phyloP scores from a whole-genome alignment of 345 rosid species.

The Psidium guajava region DNA sequence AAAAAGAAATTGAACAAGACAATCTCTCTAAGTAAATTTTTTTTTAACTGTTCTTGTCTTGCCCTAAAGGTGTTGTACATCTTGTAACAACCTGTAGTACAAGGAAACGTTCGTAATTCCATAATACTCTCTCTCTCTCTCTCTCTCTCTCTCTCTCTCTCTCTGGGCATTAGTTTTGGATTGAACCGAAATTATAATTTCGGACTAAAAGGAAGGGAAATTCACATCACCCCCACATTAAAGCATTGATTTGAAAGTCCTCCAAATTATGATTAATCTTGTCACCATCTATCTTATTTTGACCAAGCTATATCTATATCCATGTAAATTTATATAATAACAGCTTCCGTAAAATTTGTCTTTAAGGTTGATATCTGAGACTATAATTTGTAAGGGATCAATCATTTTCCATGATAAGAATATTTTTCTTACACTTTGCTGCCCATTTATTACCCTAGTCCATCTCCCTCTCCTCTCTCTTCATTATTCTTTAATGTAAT shows the following conservation, averaged over 20 bases:
- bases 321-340: neutral
- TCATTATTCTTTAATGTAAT: neutral
- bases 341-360: neutral
- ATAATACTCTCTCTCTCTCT: neutral
- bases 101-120: neutral
- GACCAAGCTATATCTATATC: neutral
- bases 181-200: neutral
- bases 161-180: neutral
- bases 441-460: neutral
- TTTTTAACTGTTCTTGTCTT: neutral
- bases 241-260: neutral
- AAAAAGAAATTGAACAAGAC: slow-evolving; percentile 8
- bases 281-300: neutral
- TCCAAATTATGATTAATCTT: neutral
- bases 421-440: neutral
- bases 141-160: neutral
- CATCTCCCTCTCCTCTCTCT: neutral
- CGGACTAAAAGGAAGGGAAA: neutral
- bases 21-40: neutral
- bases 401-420: neutral
- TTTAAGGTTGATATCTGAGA: neutral
- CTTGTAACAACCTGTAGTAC: neutral
- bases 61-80: neutral
- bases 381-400: neutral
- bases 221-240: neutral